Conservation (phyloP, 169 alveolate genomes). For the Eimeria nieschulzi region DNA sequence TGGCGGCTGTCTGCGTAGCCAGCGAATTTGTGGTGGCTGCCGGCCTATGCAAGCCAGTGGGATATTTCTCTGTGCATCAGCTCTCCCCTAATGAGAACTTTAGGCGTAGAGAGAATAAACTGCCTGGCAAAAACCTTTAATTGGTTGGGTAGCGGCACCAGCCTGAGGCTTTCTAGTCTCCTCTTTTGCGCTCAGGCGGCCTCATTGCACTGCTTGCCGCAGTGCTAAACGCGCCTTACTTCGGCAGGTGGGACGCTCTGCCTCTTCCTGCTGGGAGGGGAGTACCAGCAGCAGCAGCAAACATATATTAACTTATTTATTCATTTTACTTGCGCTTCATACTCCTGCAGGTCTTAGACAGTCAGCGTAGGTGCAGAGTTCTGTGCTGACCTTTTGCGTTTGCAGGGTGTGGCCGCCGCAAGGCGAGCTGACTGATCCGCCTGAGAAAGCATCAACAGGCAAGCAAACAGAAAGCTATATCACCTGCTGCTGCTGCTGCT, state of each 20-base stretch:
- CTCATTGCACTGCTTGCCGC: background rate
- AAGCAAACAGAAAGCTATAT: background rate
- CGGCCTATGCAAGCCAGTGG: too few species aligned
- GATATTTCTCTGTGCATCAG: background rate
- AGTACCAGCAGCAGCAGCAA: slow-evolving; percentile 14
- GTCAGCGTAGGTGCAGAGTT: background rate
- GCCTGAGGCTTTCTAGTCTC: background rate
- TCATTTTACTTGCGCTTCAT: background rate
- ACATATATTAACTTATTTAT: background rate
- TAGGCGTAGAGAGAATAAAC: background rate
- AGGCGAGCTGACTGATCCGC: background rate
- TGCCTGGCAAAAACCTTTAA: background rate
- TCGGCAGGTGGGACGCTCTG: slow-evolving; percentile 1
- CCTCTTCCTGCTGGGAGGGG: background rate
- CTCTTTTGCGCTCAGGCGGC: background rate
- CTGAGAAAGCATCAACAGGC: background rate
- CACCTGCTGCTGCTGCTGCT: background rate
- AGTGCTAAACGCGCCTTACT: background rate
- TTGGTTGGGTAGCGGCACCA: background rate
- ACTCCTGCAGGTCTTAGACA: background rate
- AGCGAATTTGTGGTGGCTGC: too few species aligned
- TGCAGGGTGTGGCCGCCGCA: background rate
- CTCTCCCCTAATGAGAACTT: too few species aligned
- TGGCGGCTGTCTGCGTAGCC: too few species aligned
- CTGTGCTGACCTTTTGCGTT: background rate